Conservation (phyloP, 306 rosid species). For the Cicer judaicum region DNA sequence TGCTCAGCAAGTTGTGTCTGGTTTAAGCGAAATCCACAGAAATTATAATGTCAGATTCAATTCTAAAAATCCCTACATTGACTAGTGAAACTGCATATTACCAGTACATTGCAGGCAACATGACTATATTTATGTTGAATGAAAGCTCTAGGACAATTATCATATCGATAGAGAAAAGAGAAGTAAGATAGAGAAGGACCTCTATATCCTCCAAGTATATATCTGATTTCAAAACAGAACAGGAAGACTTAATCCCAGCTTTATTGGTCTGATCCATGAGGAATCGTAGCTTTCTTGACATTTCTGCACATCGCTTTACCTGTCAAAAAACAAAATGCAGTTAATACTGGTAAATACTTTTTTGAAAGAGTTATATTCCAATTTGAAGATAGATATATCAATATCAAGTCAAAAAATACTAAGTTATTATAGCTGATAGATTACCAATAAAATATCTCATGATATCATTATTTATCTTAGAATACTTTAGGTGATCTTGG, state of each 20-base stretch:
- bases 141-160: conserved; percentile 35
- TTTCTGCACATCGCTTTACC: conserved; percentile 99
- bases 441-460: not conserved
- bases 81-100: conserved; percentile 10
- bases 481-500: conserved; percentile 8
- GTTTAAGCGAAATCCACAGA: conserved; percentile 39
- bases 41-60: conserved; percentile 48
- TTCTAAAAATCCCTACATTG: conserved; percentile 33
- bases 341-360: not conserved
- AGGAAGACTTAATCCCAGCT: conserved; percentile 70
- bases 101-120: conserved; percentile 36
- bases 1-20: conserved; percentile 94
- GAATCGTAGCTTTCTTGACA: conserved; percentile 94
- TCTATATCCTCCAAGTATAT: conserved; percentile 86
- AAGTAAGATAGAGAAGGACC: conserved; percentile 58
- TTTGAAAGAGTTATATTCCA: not conserved
- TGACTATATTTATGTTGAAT: conserved; percentile 37
- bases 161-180: conserved; percentile 28
- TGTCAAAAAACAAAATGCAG: conserved; percentile 52
- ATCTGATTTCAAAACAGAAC: conserved; percentile 66
- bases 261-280: conserved; percentile 90
- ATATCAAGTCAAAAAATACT: conserved; percentile 21
- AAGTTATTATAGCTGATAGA: not conserved
- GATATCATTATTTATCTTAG: conserved; percentile 7
- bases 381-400: not conserved